These are phyloP conservation scores for Fusarium aywerte DNA, from an alignment of 2,329 filamentous ascomycete species.

Conservation along the genomic window DNA sequence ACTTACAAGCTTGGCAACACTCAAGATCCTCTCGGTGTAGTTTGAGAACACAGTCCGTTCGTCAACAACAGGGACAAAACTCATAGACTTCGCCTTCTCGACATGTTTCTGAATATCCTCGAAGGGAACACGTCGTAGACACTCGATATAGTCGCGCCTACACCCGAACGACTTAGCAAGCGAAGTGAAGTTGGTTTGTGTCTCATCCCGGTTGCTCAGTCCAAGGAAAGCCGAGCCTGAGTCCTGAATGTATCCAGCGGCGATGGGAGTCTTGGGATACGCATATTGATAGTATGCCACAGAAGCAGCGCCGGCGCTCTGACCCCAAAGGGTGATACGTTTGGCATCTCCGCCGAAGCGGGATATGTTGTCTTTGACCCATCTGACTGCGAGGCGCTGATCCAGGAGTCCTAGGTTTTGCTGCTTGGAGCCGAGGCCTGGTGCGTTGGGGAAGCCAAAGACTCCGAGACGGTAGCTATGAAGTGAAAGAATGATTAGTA, in stretches of 20 bases:
- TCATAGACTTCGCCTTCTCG: background rate
- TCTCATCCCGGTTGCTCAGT: background rate
- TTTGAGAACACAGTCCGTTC: slow-evolving; percentile 5
- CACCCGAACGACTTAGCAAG: slow-evolving; percentile 5
- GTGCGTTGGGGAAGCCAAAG: slow-evolving; percentile 9
- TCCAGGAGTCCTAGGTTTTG: slow-evolving; percentile 9
- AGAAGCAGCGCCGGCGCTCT: slow-evolving; percentile 6
- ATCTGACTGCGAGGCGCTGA: slow-evolving; percentile 11
- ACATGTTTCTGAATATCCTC: slow-evolving; percentile 5
- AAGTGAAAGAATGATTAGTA: background rate
- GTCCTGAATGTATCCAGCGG: slow-evolving; percentile 8
- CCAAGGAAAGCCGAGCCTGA: background rate
- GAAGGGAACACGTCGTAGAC: background rate
- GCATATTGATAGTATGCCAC: slow-evolving; percentile 17
- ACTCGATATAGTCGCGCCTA: background rate
- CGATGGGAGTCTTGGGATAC: slow-evolving; percentile 3
- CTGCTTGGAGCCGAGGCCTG: background rate
- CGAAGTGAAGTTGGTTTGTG: background rate
- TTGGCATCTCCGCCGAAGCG: background rate
- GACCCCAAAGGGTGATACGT: slow-evolving; percentile 7
- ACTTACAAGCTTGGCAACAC: slow-evolving; percentile 2
- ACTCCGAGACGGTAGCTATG: slow-evolving; percentile 4
- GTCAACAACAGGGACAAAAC: slow-evolving; percentile 7
- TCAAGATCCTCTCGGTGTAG: background rate
- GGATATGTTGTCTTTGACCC: slow-evolving; percentile 4